A percentile compares a stretch with the other conserved stretches of the same genome.
Conservation (phyloP, 1,284 basidiomycete genomes). For the Leccinum proliferum region DNA sequence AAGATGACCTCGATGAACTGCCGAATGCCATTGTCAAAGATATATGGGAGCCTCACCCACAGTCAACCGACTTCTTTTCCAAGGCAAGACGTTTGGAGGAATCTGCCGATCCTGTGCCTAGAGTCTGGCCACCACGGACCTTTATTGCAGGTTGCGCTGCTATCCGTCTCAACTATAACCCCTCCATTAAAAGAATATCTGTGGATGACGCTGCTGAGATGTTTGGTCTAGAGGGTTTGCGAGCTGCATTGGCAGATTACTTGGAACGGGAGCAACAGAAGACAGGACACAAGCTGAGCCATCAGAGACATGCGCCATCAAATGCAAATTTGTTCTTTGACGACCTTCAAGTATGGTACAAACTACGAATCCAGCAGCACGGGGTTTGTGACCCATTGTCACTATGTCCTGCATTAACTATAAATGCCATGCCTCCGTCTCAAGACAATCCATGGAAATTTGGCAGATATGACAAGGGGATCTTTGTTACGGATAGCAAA, state of each 20-base stretch:
- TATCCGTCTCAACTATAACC: neutral
- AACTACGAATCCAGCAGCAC: neutral
- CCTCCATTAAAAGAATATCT: neutral
- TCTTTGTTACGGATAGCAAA: neutral
- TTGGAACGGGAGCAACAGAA: neutral
- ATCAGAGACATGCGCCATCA: neutral
- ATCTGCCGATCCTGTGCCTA: neutral
- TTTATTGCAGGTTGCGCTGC: neutral
- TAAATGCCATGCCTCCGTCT: neutral
- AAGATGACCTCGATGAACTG: neutral
- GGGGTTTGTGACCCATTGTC: neutral
- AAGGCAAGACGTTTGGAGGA: neutral
- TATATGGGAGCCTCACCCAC: neutral
- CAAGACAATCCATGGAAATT: neutral
- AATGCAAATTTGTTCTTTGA: neutral
- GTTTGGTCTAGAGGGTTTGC: neutral
- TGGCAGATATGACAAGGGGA: neutral
- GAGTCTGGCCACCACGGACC: neutral
- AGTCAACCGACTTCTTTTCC: neutral
- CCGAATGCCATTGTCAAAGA: neutral
- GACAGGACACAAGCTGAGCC: neutral
- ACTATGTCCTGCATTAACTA: neutral
- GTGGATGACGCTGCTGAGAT: neutral
- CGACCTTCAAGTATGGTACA: neutral
- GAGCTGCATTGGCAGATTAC: neutral